Percentiles rank a stretch among this genome's conserved stretches.
Conservation (phyloP, 2,329 filamentous ascomycete genomes). For the Penicillium sp. region DNA sequence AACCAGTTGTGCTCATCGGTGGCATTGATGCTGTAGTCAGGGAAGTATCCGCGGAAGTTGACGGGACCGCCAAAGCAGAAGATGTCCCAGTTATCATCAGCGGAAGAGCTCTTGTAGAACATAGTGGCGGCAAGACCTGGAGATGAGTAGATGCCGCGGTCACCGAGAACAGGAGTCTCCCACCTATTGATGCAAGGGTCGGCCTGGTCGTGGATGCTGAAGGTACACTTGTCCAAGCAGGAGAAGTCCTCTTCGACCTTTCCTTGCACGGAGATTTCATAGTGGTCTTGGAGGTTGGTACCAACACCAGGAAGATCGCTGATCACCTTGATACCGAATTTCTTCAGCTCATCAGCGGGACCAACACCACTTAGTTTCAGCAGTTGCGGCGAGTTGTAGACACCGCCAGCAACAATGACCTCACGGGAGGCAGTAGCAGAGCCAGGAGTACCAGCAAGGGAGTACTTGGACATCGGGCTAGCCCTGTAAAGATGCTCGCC, state of each 20-base stretch:
- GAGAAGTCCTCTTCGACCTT: slow-evolving; percentile 48
- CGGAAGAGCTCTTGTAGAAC: slow-evolving; percentile 38
- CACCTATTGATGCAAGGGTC: slow-evolving; percentile 53
- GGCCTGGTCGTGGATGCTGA: slow-evolving; percentile 20
- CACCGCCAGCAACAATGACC: slow-evolving; percentile 56
- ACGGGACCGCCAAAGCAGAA: slow-evolving; percentile 61
- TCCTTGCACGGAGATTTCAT: slow-evolving; percentile 31
- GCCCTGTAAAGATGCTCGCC: slow-evolving; percentile 54
- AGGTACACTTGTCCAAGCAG: slow-evolving; percentile 40
- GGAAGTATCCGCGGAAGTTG: slow-evolving; percentile 59
- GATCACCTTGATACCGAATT: slow-evolving; percentile 59
- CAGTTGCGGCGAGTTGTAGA: slow-evolving; percentile 68
- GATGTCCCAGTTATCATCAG: slow-evolving; percentile 55
- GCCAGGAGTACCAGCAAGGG: slow-evolving; percentile 40
- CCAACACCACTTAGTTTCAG: slow-evolving; percentile 70
- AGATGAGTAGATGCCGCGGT: slow-evolving; percentile 50
- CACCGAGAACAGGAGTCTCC: slow-evolving; percentile 41
- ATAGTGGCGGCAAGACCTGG: slow-evolving; percentile 61
- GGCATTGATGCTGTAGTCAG: slow-evolving; percentile 49
- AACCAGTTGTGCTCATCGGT: slow-evolving; percentile 47
- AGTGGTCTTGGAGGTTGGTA: slow-evolving; percentile 66
- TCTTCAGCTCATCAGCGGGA: slow-evolving; percentile 56
- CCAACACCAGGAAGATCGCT: slow-evolving; percentile 66
- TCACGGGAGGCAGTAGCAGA: slow-evolving; percentile 49
- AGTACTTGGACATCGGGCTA: slow-evolving; percentile 40